Evolutionary conservation across 306 rosid species (phyloP).

Genomic region (Macrotyloma uniflorum): DNA sequence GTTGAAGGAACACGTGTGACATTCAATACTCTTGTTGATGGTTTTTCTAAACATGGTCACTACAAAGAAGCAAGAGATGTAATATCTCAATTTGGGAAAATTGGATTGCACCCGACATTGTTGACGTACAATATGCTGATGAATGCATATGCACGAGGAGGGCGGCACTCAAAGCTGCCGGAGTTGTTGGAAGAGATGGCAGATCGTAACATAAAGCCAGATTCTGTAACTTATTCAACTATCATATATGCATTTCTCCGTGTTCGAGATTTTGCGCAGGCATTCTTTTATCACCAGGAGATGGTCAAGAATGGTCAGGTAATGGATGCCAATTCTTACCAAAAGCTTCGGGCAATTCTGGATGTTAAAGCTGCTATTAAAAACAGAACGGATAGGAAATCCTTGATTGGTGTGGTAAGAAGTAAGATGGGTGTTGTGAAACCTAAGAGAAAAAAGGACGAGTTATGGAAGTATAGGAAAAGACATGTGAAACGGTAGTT

Average conservation of each 20-base stretch:
- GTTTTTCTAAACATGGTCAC: constrained; percentile 90
- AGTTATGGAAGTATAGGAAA: constrained; percentile 85
- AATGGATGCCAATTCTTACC: constrained; percentile 69
- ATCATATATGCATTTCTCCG: constrained; percentile 82
- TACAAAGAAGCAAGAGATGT: constrained; percentile 84
- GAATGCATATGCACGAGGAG: constrained; percentile 93
- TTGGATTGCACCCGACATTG: constrained; percentile 76
- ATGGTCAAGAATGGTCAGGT: constrained; percentile 78
- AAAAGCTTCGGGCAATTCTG: constrained; percentile 76
- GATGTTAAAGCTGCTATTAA: constrained; percentile 63
- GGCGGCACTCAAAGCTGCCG: constrained; percentile 78
- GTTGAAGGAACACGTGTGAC: constrained; percentile 74
- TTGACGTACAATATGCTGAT: constrained; percentile 88
- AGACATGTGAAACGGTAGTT: constrained; percentile 33
- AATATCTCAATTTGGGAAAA: constrained; percentile 69
- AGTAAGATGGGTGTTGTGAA: constrained; percentile 65
- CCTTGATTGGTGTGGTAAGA: constrained; percentile 66
- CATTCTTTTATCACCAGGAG: constrained; percentile 79
- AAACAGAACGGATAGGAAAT: constrained; percentile 68
- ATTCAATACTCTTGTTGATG: constrained; percentile 81
- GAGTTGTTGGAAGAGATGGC: constrained; percentile 83
- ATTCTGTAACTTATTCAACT: constrained; percentile 80
- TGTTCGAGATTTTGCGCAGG: constrained; percentile 70
- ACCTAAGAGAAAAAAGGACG: constrained; percentile 78
- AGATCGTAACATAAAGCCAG: constrained; percentile 68